Evolutionary conservation across 495 filamentous ascomycete species (phyloP), one percentile per base, ranked within the genome.

Genomic region (Thozetella sp.): DNA sequence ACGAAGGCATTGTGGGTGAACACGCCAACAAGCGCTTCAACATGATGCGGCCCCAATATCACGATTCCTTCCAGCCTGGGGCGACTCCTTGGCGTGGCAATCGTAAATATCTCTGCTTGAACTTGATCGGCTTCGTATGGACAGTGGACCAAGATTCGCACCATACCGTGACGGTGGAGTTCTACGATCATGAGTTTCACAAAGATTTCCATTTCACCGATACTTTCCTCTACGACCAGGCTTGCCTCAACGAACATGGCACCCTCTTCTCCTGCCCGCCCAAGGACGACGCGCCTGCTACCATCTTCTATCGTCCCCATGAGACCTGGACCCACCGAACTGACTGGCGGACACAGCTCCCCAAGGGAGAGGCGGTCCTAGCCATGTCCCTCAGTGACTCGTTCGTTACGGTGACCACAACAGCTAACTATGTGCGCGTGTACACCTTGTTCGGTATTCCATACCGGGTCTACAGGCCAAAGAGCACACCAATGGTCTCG

Each of bases 181-280:
- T 99, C 71, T 97, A 97, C 69, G 95, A 99, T 74, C 86, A 91
- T 22, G 92, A 97, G 60, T 87, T 87, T 55, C 91, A 97, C 68
- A 83, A 96, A 22, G 91, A 96, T 73, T 97, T 97, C 66, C 95
- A 99, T 75, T 98, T 98, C 74, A 98, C 93, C 1, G 95, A 99
- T 67, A 93, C 93, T 1, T 96, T 90, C 67, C 79, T 91, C 22
- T 97, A 98, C 72, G 96, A 99, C 74, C 96, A 96, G 68, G 94
- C 95, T n/a, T 97, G 94, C 64, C 76, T 82, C 6, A 82, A 93
- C 68, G 92, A 97, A 34, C 85, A 90, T 57, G 95, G 95, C 25
- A 83, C 92, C 0, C 80, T 97, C 0, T 97, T 98, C 70, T 91
- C 93, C 1, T 95, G 90, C 64, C 88, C 84, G 13, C 87, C 93